Evolutionary conservation across 805 yeast genomes (phyloP).

Genomic region (Zygosaccharomyces bailii): DNA sequence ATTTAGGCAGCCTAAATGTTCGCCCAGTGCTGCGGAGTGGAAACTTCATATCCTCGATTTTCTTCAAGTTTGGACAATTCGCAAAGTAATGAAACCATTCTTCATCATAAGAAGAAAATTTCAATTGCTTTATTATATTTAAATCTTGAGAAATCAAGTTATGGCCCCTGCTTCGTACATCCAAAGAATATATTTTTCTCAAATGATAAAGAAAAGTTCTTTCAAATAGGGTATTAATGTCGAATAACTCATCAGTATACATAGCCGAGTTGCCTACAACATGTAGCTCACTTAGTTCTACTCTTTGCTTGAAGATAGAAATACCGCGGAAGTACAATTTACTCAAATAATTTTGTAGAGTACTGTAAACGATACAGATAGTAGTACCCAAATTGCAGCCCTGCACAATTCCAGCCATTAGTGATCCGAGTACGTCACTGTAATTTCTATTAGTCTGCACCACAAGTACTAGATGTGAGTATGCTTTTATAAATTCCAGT

Average conservation of each 20-base stretch:
- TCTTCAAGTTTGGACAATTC: conserved; percentile 19
- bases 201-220: conserved; percentile 25
- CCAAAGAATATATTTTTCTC: conserved; percentile 22
- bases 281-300: conserved; percentile 28
- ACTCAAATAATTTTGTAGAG: conserved; percentile 25
- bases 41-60: conserved; percentile 22
- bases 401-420: conserved; percentile 16
- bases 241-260: conserved; percentile 17
- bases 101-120: conserved; percentile 7
- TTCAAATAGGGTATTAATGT: conserved; percentile 27
- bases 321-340: conserved; percentile 30
- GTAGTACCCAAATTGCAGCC: conserved; percentile 13
- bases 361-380: conserved; percentile 26
- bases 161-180: conserved; percentile 16
- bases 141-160: conserved; percentile 20
- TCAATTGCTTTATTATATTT: conserved; percentile 20
- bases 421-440: conserved; percentile 23
- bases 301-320: conserved; percentile 4
- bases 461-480: conserved; percentile 20
- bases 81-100: conserved; percentile 14
- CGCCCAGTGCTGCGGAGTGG: conserved; percentile 14
- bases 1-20: conserved; percentile 21
- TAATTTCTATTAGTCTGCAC: conserved; percentile 24
- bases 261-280: conserved; percentile 19
- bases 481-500: conserved; percentile 13